Evolutionary conservation across 2,329 filamentous ascomycete genomes (phyloP).

Genomic region (Colletotrichum sidae): DNA sequence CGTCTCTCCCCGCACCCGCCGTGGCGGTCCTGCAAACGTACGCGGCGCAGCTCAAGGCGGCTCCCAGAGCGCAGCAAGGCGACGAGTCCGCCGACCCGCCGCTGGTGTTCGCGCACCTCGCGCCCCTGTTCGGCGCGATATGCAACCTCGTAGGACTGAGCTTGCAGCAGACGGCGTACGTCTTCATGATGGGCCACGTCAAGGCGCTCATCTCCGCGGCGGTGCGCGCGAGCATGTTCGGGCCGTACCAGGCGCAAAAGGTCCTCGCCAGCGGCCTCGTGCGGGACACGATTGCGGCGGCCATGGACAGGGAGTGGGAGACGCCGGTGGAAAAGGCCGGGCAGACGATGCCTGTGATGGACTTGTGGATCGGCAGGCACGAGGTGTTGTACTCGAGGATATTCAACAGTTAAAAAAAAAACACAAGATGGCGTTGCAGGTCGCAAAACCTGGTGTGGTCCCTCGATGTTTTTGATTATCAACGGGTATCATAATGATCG

Average conservation of each 20-base stretch:
- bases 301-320: conserved; percentile 71
- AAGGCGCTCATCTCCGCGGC: conserved; percentile 82
- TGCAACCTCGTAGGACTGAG: conserved; percentile 70
- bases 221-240: conserved; percentile 81
- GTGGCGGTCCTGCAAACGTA: conserved; percentile 49
- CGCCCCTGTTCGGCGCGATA: conserved; percentile 77
- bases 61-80: conserved; percentile 35
- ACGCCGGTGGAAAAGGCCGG: conserved; percentile 74
- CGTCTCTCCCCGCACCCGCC: conserved; percentile 45
- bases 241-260: conserved; percentile 83
- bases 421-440: conserved; percentile 3
- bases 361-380: conserved; percentile 86
- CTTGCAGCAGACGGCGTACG: conserved; percentile 74
- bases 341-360: conserved; percentile 81
- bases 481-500: conserved; percentile 35
- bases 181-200: conserved; percentile 81
- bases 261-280: conserved; percentile 73
- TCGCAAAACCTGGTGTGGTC: conserved; percentile 7
- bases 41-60: conserved; percentile 47
- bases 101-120: conserved; percentile 63
- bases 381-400: conserved; percentile 87
- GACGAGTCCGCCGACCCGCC: conserved; percentile 28
- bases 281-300: conserved; percentile 66
- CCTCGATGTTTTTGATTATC: conserved; percentile 33
- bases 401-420: conserved; percentile 76